A percentile compares a stretch with the other conserved stretches of the same genome.
Conservation (phyloP, 2,329 filamentous ascomycete genomes). For the Fusarium subglutinans region DNA sequence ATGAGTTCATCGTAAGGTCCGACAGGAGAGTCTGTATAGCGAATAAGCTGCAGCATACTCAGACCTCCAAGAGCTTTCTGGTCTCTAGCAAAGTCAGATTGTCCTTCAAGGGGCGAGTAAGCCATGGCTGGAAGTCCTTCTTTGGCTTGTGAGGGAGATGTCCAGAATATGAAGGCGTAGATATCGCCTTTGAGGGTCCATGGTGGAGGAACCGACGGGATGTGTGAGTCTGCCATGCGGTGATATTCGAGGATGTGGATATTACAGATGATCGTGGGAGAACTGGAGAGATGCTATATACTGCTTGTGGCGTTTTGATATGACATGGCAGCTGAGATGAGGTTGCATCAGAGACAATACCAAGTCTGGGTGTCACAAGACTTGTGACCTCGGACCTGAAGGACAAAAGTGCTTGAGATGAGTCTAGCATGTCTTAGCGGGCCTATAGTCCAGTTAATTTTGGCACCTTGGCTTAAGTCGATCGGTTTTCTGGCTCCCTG, state of each 20-base stretch:
- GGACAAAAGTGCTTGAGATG: background rate
- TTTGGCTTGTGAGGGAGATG: slow-evolving; percentile 41
- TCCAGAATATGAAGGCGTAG: slow-evolving; percentile 56
- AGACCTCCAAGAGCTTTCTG: slow-evolving; percentile 54
- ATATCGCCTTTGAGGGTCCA: slow-evolving; percentile 58
- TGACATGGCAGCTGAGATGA: background rate
- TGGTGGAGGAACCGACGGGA: slow-evolving; percentile 45
- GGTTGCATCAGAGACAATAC: background rate
- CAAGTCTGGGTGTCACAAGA: background rate
- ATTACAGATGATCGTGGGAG: background rate
- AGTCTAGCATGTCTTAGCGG: background rate
- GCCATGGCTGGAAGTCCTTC: slow-evolving; percentile 48
- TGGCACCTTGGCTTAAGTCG: background rate
- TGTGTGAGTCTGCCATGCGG: slow-evolving; percentile 15
- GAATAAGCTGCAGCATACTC: slow-evolving; percentile 60
- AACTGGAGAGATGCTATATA: background rate
- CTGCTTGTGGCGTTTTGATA: background rate
- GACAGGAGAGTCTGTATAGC: slow-evolving; percentile 60
- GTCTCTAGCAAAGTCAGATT: slow-evolving; percentile 52
- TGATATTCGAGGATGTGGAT: background rate
- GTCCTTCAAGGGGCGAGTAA: slow-evolving; percentile 59
- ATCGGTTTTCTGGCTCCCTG: background rate
- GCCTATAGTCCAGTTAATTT: background rate
- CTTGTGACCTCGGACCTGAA: background rate
- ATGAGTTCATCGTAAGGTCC: slow-evolving; percentile 65